phyloP scores from a whole-genome alignment of 352 stramenopile genomes.

The Globisporangium emineosum region DNA sequence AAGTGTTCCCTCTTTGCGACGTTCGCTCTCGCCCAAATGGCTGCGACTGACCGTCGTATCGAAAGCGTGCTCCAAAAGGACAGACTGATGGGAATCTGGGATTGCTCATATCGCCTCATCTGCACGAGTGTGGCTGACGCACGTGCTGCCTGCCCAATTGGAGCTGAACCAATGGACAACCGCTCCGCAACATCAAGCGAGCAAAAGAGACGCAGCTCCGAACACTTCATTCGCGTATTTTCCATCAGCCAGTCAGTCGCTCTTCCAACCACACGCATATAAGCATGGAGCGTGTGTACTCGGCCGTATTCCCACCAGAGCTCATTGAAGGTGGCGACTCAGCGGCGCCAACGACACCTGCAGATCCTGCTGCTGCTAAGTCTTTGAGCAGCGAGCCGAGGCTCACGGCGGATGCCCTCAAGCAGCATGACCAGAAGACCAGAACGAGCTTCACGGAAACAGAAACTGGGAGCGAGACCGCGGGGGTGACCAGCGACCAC shows the following conservation, averaged over 20 bases:
- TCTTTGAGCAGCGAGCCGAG: constrained; percentile 16
- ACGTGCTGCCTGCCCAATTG: not conserved
- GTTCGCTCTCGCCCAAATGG: no score
- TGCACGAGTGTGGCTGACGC: not conserved
- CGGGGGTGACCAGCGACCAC: not conserved
- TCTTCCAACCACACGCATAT: constrained; percentile 11
- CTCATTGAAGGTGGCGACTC: constrained; percentile 14
- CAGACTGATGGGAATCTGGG: not conserved
- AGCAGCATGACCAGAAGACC: constrained; percentile 48
- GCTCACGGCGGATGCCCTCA: constrained; percentile 56
- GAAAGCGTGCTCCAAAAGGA: not conserved
- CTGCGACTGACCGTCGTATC: not conserved
- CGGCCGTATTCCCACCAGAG: constrained; percentile 68
- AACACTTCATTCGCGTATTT: constrained; percentile 9
- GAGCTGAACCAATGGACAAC: not conserved
- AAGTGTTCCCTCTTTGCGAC: no score
- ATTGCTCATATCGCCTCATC: not conserved
- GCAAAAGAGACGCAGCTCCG: not conserved
- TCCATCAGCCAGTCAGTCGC: not conserved
- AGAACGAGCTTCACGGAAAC: constrained; percentile 16
- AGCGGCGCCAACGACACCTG: not conserved
- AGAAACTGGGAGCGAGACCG: constrained; percentile 8
- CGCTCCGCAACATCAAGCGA: not conserved
- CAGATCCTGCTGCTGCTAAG: not conserved
- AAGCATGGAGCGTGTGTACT: constrained; percentile 83